Evolutionary conservation across 345 rosid genomes (phyloP).

Genomic region (Citrus reticulata): DNA sequence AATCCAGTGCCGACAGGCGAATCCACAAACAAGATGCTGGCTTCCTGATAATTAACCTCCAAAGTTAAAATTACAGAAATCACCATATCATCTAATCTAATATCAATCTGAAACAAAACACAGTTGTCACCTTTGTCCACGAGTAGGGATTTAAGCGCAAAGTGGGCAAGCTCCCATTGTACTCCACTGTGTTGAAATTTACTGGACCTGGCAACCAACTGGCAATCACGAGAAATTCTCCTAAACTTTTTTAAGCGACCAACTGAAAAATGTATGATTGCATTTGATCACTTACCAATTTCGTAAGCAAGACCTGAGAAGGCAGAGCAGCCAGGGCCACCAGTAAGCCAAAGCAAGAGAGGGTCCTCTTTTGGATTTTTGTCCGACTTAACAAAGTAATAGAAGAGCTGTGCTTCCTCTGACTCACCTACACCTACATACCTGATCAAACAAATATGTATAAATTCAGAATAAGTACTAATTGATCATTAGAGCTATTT

Average conservation of each 20-base stretch:
- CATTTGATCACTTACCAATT: conserved; percentile 36
- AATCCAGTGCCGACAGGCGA: conserved; percentile 77
- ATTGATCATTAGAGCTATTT: too few relatives aligned
- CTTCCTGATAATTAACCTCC: conserved; percentile 33
- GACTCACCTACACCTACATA: conserved; percentile 55
- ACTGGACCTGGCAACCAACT: conserved; percentile 49
- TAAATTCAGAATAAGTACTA: too few relatives aligned
- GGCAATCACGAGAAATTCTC: not conserved
- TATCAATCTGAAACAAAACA: not conserved
- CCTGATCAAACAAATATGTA: conserved; percentile 16
- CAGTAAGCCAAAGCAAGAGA: conserved; percentile 69
- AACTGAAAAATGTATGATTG: not conserved
- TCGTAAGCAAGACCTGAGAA: conserved; percentile 40
- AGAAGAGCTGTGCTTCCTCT: conserved; percentile 49
- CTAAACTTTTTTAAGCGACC: not conserved
- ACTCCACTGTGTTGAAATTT: conserved; percentile 44
- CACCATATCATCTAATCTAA: not conserved
- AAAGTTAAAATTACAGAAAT: not conserved
- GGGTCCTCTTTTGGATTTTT: conserved; percentile 47
- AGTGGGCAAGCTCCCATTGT: conserved; percentile 67
- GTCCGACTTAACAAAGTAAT: conserved; percentile 61
- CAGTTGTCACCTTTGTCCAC: conserved; percentile 52
- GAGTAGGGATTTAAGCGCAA: conserved; percentile 53
- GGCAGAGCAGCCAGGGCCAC: conserved; percentile 74
- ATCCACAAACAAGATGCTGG: conserved; percentile 68